Percentiles rank a stretch among this genome's conserved stretches.
These are phyloP conservation scores for Fagopyrum esculentum DNA, from an alignment of 148 eudicot genomes.

Conservation along the genomic window DNA sequence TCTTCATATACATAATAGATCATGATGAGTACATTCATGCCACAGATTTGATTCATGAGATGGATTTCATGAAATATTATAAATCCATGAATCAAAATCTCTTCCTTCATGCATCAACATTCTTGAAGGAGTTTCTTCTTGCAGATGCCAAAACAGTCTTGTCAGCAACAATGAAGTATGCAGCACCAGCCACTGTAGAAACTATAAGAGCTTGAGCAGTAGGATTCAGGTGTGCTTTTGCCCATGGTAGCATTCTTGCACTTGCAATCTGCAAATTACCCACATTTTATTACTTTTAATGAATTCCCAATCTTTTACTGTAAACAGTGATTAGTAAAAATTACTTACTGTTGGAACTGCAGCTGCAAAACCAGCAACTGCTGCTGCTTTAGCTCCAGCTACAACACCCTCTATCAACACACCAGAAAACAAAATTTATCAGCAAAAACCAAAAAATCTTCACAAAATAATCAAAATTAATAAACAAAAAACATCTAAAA, in stretches of 20 bases:
- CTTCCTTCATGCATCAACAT: not conserved
- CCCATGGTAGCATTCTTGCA: conserved; percentile 92
- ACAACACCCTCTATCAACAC: conserved; percentile 59
- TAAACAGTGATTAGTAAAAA: not conserved
- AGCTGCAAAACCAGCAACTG: conserved; percentile 65
- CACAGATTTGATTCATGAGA: conserved; percentile 11
- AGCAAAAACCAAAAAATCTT: not conserved
- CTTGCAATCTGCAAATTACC: conserved; percentile 59
- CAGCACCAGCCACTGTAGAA: conserved; percentile 73
- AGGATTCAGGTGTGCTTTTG: conserved; percentile 74
- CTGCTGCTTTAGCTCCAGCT: conserved; percentile 95
- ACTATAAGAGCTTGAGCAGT: conserved; percentile 92
- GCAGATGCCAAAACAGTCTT: conserved; percentile 79
- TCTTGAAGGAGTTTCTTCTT: conserved; percentile 58
- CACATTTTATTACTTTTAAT: not conserved
- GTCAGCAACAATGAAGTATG: conserved; percentile 88
- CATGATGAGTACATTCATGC: not conserved
- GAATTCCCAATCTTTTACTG: not conserved
- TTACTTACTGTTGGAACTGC: conserved; percentile 77
- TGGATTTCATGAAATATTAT: not conserved
- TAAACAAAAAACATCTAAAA: not conserved
- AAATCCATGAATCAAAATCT: not conserved
- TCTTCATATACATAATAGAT: conserved; percentile 9
- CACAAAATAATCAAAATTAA: not conserved
- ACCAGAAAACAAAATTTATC: not conserved